A percentile compares a stretch with the other conserved stretches of the same genome.
phyloP scores from a whole-genome alignment of 768 basidiomycete species.

The Mycena pura region DNA sequence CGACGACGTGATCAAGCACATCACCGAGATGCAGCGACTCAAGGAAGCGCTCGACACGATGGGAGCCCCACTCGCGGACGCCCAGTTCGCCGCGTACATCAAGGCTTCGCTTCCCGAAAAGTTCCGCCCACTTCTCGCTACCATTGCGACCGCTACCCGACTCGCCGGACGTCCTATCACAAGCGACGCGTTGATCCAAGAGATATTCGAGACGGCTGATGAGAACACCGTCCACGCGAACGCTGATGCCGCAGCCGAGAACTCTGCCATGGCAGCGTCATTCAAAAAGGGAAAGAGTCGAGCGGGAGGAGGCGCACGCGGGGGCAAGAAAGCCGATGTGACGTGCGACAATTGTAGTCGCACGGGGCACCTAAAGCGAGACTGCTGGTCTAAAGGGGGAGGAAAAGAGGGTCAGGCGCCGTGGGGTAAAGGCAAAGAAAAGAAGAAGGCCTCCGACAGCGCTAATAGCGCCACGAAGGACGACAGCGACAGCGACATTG shows the following conservation, averaged over 20 bases:
- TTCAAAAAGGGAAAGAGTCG: conserved; percentile 17
- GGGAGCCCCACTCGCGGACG: conserved; percentile 10
- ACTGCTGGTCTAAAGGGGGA: conserved; percentile 3
- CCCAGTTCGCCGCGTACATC: conserved; percentile 16
- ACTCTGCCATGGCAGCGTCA: conserved; percentile 11
- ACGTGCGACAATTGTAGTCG: conserved; percentile 39
- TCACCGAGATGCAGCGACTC: conserved; percentile 16
- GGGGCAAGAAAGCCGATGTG: not conserved
- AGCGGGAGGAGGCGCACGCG: not conserved
- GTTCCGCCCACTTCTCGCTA: conserved; percentile 2
- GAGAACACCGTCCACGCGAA: conserved; percentile 9
- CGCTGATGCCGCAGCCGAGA: not conserved
- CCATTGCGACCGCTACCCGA: conserved; percentile 5
- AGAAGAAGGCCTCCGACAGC: conserved; percentile 21
- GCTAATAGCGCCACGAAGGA: conserved; percentile 17
- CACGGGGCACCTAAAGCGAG: conserved; percentile 34
- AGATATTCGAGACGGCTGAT: conserved; percentile 13
- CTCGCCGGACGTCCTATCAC: not conserved
- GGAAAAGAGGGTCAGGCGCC: conserved; percentile 39
- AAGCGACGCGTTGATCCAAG: conserved; percentile 11
- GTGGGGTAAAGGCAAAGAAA: conserved; percentile 23
- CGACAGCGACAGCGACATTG: conserved; percentile 12
- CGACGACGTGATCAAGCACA: conserved; percentile 9
- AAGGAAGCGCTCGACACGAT: conserved; percentile 38
- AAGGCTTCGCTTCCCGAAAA: conserved; percentile 7